phyloP scores from a whole-genome alignment of 2,329 filamentous ascomycete species.

The Claviceps purpurea region DNA sequence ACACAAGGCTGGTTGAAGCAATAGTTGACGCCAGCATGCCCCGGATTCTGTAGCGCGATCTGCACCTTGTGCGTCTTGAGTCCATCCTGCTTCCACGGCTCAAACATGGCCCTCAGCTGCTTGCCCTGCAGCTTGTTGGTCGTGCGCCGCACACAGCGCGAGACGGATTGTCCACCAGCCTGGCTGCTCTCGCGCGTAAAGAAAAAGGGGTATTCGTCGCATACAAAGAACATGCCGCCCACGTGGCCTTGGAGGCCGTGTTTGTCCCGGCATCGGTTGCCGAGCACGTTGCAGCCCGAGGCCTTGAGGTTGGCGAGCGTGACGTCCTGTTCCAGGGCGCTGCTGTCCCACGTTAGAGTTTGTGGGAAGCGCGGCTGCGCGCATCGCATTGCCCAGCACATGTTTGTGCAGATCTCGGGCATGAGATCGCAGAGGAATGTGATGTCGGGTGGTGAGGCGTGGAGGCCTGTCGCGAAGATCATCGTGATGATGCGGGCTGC shows the following conservation, averaged over 20 bases:
- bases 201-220: constrained; percentile 3
- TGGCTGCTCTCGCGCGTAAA: neutral
- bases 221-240: neutral
- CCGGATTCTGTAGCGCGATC: neutral
- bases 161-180: neutral
- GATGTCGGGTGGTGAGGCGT: constrained; percentile 8
- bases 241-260: neutral
- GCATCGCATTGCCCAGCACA: constrained; percentile 13
- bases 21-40: neutral
- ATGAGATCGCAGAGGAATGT: constrained; percentile 10
- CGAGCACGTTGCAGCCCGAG: neutral
- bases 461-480: no score
- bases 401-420: constrained; percentile 12
- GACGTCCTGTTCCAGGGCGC: neutral
- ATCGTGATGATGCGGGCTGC: no score
- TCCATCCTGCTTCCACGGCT: neutral
- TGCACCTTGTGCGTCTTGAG: neutral
- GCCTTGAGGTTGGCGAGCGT: neutral
- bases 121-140: neutral
- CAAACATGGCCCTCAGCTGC: neutral
- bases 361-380: constrained; percentile 8
- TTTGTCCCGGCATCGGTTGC: neutral
- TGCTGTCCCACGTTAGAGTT: constrained; percentile 7
- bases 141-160: constrained; percentile 1
- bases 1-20: constrained; percentile 4